phyloP scores from a whole-genome alignment of 495 filamentous ascomycete genomes.

The Podospora pseudocomata region DNA sequence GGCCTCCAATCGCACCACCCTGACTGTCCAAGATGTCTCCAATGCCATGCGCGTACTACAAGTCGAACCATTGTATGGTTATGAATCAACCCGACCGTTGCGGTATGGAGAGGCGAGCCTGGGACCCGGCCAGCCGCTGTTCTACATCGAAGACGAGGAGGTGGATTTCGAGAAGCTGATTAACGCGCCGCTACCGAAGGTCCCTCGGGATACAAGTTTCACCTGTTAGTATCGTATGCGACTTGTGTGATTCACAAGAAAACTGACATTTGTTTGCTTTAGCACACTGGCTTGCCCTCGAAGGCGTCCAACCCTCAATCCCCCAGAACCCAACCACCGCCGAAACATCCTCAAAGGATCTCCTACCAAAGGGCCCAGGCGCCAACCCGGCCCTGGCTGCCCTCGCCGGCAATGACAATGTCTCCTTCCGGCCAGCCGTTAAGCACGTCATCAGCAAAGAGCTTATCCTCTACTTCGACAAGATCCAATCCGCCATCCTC shows the following conservation, averaged over 20 bases:
- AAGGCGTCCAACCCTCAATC: slow-evolving; percentile 93
- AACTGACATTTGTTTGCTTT: slow-evolving; percentile 14
- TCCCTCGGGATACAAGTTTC: slow-evolving; percentile 87
- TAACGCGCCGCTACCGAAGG: slow-evolving; percentile 89
- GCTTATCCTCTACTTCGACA: slow-evolving; percentile 94
- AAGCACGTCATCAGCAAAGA: slow-evolving; percentile 96
- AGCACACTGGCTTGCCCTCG: slow-evolving; percentile 95
- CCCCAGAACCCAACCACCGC: slow-evolving; percentile 88
- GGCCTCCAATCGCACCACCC: slow-evolving; percentile 71
- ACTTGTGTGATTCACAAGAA: not conserved
- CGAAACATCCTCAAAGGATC: slow-evolving; percentile 73
- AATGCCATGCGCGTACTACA: slow-evolving; percentile 80
- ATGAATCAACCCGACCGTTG: slow-evolving; percentile 81
- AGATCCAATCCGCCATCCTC: slow-evolving; percentile 77
- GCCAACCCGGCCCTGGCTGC: slow-evolving; percentile 78
- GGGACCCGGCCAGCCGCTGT: slow-evolving; percentile 91
- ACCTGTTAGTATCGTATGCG: slow-evolving; percentile 58
- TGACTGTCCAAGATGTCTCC: slow-evolving; percentile 81
- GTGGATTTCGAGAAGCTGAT: slow-evolving; percentile 98
- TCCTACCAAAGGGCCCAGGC: slow-evolving; percentile 83
- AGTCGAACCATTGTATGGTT: slow-evolving; percentile 92
- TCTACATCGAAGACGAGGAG: slow-evolving; percentile 97
- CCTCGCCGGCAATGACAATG: slow-evolving; percentile 75
- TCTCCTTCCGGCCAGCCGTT: slow-evolving; percentile 79
- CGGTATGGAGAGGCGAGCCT: slow-evolving; percentile 90